Percentiles rank a stretch among this genome's conserved stretches.
Conservation (phyloP, 2,329 filamentous ascomycete species). For the Neonectria neomacrospora region DNA sequence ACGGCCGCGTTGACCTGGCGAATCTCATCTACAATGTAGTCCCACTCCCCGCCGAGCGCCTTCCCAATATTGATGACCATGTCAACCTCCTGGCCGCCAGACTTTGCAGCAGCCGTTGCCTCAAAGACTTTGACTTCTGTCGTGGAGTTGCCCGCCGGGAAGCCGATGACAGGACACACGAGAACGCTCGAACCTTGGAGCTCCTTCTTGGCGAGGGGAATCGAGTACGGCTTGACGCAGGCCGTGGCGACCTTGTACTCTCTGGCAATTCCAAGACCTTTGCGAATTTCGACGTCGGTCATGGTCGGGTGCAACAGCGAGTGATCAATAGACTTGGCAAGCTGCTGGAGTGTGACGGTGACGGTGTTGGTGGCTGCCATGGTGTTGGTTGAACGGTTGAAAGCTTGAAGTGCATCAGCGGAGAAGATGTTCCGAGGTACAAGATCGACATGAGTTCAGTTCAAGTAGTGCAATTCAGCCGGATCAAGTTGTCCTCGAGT, state of each 20-base stretch:
- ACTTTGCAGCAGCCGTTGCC: slow-evolving; percentile 57
- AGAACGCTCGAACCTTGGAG: slow-evolving; percentile 61
- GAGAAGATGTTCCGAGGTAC: no score
- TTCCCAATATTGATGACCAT: slow-evolving; percentile 72
- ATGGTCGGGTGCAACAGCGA: slow-evolving; percentile 71
- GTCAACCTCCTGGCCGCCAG: slow-evolving; percentile 66
- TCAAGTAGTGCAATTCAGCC: no score
- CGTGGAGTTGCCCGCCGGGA: slow-evolving; percentile 69
- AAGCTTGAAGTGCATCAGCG: no score
- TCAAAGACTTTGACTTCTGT: slow-evolving; percentile 65
- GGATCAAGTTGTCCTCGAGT: not conserved
- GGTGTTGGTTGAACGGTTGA: not conserved
- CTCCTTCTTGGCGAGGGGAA: slow-evolving; percentile 58
- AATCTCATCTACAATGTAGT: slow-evolving; percentile 65
- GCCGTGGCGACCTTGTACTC: slow-evolving; percentile 64
- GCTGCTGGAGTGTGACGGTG: slow-evolving; percentile 55
- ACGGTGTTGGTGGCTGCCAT: slow-evolving; percentile 42
- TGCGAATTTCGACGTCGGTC: slow-evolving; percentile 64
- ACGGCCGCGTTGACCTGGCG: slow-evolving; percentile 61
- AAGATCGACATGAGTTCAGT: no score
- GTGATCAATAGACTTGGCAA: slow-evolving; percentile 69
- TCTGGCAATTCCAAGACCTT: slow-evolving; percentile 60
- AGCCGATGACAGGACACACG: slow-evolving; percentile 69
- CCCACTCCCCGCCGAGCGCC: slow-evolving; percentile 65
- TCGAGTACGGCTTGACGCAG: slow-evolving; percentile 68